Conservation (phyloP, 768 basidiomycete species). For the Tricholoma bakamatsutake region DNA sequence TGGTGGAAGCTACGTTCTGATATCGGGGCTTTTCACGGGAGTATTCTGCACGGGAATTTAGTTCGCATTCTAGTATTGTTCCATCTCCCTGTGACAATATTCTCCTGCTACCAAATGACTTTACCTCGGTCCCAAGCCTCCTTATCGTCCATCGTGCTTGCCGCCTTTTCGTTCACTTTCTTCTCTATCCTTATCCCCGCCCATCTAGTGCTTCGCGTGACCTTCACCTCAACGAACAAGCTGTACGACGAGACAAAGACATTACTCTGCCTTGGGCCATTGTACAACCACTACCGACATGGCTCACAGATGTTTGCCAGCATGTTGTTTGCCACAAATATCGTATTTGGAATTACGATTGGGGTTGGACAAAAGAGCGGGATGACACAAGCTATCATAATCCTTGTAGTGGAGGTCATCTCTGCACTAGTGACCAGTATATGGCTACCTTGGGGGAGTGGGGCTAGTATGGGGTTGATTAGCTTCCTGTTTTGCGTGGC, state of each 20-base stretch:
- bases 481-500: slow-evolving; percentile 92
- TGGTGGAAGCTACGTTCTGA: slow-evolving; percentile 57
- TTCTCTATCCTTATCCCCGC: slow-evolving; percentile 77
- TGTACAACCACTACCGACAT: slow-evolving; percentile 93
- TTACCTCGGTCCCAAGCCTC: slow-evolving; percentile 45
- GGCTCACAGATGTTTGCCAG: slow-evolving; percentile 86
- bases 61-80: slow-evolving; percentile 88
- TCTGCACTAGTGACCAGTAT: slow-evolving; percentile 86
- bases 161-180: slow-evolving; percentile 72
- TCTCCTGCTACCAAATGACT: slow-evolving; percentile 84
- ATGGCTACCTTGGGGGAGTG: slow-evolving; percentile 96
- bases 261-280: slow-evolving; percentile 80
- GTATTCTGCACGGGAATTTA: slow-evolving; percentile 83
- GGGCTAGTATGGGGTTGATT: slow-evolving; percentile 94
- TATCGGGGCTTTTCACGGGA: slow-evolving; percentile 75
- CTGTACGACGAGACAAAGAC: slow-evolving; percentile 94
- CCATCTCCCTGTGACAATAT: slow-evolving; percentile 91
- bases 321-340: slow-evolving; percentile 74
- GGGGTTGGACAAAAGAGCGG: slow-evolving; percentile 89
- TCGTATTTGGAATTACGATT: slow-evolving; percentile 78
- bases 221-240: slow-evolving; percentile 77
- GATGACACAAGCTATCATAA: slow-evolving; percentile 85
- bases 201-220: slow-evolving; percentile 71
- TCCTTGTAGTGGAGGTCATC: slow-evolving; percentile 83
- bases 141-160: slow-evolving; percentile 64